A percentile compares a stretch with the other conserved stretches of the same genome.
Conservation (phyloP, 2,329 filamentous ascomycete genomes). For the Sordariomycetes sp. region DNA sequence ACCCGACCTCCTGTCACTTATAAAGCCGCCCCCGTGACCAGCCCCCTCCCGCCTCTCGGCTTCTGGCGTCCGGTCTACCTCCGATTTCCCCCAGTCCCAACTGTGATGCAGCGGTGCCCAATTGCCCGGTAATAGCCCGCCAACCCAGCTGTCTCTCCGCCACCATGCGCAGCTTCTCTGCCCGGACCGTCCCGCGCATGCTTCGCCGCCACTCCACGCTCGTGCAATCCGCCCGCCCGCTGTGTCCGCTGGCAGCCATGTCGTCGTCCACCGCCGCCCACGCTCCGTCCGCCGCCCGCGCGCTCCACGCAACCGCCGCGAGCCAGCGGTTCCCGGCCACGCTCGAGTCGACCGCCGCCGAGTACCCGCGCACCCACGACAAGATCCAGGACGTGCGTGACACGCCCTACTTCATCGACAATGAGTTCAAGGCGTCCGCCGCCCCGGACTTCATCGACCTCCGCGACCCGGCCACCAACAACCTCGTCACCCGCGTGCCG, state of each 20-base stretch:
- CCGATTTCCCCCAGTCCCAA: background rate
- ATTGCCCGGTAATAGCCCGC: background rate
- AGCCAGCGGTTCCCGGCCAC: constrained; percentile 42
- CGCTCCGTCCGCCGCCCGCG: constrained; percentile 29
- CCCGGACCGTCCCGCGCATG: background rate
- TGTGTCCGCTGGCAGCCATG: background rate
- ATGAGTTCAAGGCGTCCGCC: constrained; percentile 60
- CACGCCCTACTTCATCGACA: constrained; percentile 75
- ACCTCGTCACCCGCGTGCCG: constrained; percentile 72
- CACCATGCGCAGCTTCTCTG: constrained; percentile 5
- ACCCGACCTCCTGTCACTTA: background rate
- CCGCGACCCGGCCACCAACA: constrained; percentile 76
- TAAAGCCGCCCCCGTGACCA: background rate
- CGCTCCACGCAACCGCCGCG: constrained; percentile 46
- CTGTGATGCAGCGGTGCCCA: constrained; percentile 3
- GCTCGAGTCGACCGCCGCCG: constrained; percentile 43
- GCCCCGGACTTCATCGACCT: constrained; percentile 68
- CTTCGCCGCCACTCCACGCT: background rate
- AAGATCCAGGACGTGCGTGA: constrained; percentile 56
- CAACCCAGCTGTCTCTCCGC: too few relatives aligned
- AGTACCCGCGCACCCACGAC: constrained; percentile 63
- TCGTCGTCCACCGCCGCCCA: constrained; percentile 6
- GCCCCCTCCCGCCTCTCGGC: background rate
- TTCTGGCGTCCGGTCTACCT: background rate
- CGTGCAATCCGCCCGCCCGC: background rate